These are phyloP conservation scores for Suillus spraguei DNA, from an alignment of 768 basidiomycete genomes.

Conservation along the genomic window DNA sequence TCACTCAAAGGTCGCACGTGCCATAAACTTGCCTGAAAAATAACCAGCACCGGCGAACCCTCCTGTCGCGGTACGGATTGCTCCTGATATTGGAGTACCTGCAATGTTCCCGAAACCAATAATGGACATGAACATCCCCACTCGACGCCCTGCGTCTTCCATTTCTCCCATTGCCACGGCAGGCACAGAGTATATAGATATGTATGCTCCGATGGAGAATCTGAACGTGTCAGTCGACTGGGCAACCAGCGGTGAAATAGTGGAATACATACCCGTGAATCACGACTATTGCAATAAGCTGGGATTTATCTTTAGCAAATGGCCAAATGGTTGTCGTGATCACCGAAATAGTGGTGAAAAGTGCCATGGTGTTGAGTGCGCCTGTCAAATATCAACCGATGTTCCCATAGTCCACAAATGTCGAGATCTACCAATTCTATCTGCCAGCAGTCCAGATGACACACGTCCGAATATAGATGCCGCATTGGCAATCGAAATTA, in stretches of 20 bases:
- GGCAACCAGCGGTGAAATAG: not conserved
- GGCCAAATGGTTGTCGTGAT: constrained; percentile 74
- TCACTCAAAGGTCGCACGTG: not conserved
- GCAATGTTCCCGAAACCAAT: constrained; percentile 61
- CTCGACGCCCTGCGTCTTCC: constrained; percentile 62
- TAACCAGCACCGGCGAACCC: constrained; percentile 39
- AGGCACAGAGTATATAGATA: constrained; percentile 57
- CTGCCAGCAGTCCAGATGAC: constrained; percentile 52
- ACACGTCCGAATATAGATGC: constrained; percentile 57
- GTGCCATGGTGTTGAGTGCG: constrained; percentile 66
- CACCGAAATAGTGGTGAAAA: constrained; percentile 57
- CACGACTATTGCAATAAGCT: constrained; percentile 55
- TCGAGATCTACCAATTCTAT: constrained; percentile 45
- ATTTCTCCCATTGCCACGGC: constrained; percentile 61
- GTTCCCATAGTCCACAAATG: not conserved
- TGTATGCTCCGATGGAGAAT: constrained; percentile 62
- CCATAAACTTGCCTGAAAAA: constrained; percentile 41
- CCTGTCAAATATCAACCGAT: constrained; percentile 41
- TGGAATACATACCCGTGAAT: constrained; percentile 59
- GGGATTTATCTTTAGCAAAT: constrained; percentile 45
- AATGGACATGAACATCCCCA: constrained; percentile 66
- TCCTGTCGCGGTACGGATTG: constrained; percentile 55
- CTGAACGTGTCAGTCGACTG: constrained; percentile 31
- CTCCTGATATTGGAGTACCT: constrained; percentile 76
- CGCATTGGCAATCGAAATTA: constrained; percentile 70